These are phyloP conservation scores for Penicillium occitanis DNA, from an alignment of 2,329 filamentous ascomycete genomes.

Conservation along the genomic window DNA sequence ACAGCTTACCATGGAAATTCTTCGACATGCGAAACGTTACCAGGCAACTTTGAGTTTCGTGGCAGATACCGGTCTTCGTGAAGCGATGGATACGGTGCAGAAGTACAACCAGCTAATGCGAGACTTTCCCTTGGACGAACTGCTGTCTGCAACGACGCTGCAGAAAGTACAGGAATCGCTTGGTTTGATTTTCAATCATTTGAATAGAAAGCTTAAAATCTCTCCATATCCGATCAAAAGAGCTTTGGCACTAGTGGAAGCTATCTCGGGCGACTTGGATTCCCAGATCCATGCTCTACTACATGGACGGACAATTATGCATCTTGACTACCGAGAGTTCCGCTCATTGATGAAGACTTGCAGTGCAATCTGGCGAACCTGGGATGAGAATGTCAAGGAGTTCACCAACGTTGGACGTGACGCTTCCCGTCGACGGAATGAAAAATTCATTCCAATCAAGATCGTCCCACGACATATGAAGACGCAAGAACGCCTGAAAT, in stretches of 20 bases:
- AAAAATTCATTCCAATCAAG: constrained; percentile 99
- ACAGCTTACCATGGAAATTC: constrained; percentile 83
- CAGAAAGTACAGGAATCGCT: constrained; percentile 87
- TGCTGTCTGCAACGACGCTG: constrained; percentile 86
- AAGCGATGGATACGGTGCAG: constrained; percentile 92
- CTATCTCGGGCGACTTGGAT: constrained; percentile 91
- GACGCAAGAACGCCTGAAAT: constrained; percentile 86
- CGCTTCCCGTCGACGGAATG: constrained; percentile 86
- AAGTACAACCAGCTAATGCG: constrained; percentile 99
- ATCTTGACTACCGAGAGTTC: constrained; percentile 90
- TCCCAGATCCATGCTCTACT: constrained; percentile 80
- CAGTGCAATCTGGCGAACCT: constrained; percentile 81
- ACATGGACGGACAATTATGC: constrained; percentile 82
- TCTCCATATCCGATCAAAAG: constrained; percentile 92
- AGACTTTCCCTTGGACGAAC: constrained; percentile 92
- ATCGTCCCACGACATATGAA: constrained; percentile 83
- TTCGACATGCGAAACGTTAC: constrained; percentile 96
- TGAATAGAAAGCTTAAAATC: constrained; percentile 97
- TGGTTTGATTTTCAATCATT: constrained; percentile 82
- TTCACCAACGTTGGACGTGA: constrained; percentile 98
- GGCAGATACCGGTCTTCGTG: constrained; percentile 92
- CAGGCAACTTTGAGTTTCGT: constrained; percentile 96
- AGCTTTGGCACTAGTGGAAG: constrained; percentile 90
- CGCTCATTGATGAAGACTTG: constrained; percentile 78
- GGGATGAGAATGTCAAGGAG: constrained; percentile 96